phyloP scores from a whole-genome alignment of 495 filamentous ascomycete genomes.

The Aspergillus panamensis region DNA sequence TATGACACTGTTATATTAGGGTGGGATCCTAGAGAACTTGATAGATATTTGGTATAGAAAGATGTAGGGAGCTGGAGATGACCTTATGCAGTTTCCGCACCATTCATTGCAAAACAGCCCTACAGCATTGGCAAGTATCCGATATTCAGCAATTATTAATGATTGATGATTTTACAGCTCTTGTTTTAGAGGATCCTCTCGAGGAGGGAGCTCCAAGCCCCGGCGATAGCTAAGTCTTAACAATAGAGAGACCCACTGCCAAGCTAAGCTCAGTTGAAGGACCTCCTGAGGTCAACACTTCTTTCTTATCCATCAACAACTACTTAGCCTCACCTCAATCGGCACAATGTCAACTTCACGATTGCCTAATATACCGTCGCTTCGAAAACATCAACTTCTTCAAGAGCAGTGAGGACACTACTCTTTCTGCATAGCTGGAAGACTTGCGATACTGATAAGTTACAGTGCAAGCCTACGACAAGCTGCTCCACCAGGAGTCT shows the following conservation, averaged over 20 bases:
- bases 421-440: background rate
- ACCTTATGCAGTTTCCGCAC: too few species aligned
- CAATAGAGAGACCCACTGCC: background rate
- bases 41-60: background rate
- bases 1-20: too few species aligned
- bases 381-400: conserved; percentile 63
- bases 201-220: background rate
- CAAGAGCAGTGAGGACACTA: conserved; percentile 65
- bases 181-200: background rate
- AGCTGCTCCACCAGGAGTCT: conserved; percentile 78
- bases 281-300: conserved; percentile 8
- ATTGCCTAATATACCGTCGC: conserved; percentile 43
- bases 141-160: too few species aligned
- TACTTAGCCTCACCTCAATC: background rate
- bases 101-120: too few species aligned
- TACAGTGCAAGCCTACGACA: conserved; percentile 74
- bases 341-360: conserved; percentile 40
- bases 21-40: background rate
- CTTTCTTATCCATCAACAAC: background rate
- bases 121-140: too few species aligned
- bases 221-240: background rate
- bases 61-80: background rate
- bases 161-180: too few species aligned
- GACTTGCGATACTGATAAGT: conserved; percentile 1
- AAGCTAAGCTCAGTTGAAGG: background rate